Percentiles rank a stretch among this genome's conserved stretches.
Conservation (phyloP, 192 early-diverging fungal species). For the Linnemannia hyalina region DNA sequence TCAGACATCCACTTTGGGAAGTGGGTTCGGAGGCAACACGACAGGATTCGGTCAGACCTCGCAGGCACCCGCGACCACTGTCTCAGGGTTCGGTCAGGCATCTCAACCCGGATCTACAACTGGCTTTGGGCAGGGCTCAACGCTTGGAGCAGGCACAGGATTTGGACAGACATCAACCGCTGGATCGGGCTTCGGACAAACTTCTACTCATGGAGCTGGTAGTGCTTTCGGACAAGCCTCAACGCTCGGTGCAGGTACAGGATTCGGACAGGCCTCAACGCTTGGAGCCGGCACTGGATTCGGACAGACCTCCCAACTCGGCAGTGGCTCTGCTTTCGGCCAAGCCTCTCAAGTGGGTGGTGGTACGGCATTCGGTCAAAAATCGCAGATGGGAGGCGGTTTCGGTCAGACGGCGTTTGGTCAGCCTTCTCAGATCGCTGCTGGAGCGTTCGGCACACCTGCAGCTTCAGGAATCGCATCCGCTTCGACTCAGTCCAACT, state of each 20-base stretch:
- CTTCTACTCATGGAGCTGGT: constrained; percentile 7
- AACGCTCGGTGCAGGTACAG: constrained; percentile 5
- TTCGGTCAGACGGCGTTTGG: constrained; percentile 38
- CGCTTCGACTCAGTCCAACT: constrained; percentile 39
- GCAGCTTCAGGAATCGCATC: constrained; percentile 11
- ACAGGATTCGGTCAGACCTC: constrained; percentile 11
- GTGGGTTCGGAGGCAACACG: not conserved
- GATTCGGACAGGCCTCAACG: constrained; percentile 33
- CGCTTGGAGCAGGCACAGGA: not conserved
- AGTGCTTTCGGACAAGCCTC: constrained; percentile 22
- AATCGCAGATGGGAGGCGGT: not conserved
- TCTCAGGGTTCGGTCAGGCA: constrained; percentile 17
- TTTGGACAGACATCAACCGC: constrained; percentile 33
- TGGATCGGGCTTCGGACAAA: constrained; percentile 29
- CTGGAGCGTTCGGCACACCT: constrained; percentile 7
- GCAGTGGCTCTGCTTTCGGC: constrained; percentile 24
- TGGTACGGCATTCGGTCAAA: constrained; percentile 24
- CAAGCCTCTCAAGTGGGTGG: constrained; percentile 19
- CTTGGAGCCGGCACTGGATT: constrained; percentile 27
- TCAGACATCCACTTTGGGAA: not conserved
- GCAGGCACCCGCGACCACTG: not conserved
- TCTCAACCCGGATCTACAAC: not conserved
- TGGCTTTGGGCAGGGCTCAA: constrained; percentile 9
- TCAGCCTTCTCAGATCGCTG: constrained; percentile 13
- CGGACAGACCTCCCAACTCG: constrained; percentile 28